These are phyloP conservation scores for Penicillium verrucosum DNA, from an alignment of 2,329 filamentous ascomycete species.

Conservation along the genomic window DNA sequence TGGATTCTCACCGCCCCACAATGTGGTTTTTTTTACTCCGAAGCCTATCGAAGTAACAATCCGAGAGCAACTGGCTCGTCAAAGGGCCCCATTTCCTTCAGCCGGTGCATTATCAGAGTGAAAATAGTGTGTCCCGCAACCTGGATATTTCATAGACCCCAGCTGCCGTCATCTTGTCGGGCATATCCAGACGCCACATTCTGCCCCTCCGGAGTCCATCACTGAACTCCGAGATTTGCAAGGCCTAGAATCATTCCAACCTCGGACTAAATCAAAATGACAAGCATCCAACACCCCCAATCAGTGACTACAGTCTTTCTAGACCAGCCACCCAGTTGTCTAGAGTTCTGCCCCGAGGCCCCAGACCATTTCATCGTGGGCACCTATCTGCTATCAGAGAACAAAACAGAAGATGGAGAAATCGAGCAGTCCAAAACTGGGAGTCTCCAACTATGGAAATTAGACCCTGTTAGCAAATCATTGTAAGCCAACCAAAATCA, in stretches of 20 bases:
- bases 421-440: constrained; percentile 65
- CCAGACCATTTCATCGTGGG: constrained; percentile 72
- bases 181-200: neutral
- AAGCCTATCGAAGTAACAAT: neutral
- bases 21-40: constrained; percentile 4
- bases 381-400: constrained; percentile 67
- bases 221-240: neutral
- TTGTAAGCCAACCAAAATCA: constrained; percentile 25
- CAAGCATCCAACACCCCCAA: constrained; percentile 24
- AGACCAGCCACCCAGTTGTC: constrained; percentile 45
- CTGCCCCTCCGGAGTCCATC: neutral
- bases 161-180: neutral
- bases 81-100: neutral
- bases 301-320: constrained; percentile 38
- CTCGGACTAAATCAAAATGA: constrained; percentile 11
- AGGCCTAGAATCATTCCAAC: neutral
- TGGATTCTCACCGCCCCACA: constrained; percentile 14
- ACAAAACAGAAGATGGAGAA: constrained; percentile 25
- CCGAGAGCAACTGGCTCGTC: neutral
- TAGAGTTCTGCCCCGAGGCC: constrained; percentile 44
- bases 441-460: constrained; percentile 65
- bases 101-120: neutral
- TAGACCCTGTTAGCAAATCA: constrained; percentile 39
- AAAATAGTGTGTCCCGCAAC: neutral
- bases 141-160: neutral